phyloP scores from a whole-genome alignment of 768 basidiomycete species.

The Lactarius indigo region DNA sequence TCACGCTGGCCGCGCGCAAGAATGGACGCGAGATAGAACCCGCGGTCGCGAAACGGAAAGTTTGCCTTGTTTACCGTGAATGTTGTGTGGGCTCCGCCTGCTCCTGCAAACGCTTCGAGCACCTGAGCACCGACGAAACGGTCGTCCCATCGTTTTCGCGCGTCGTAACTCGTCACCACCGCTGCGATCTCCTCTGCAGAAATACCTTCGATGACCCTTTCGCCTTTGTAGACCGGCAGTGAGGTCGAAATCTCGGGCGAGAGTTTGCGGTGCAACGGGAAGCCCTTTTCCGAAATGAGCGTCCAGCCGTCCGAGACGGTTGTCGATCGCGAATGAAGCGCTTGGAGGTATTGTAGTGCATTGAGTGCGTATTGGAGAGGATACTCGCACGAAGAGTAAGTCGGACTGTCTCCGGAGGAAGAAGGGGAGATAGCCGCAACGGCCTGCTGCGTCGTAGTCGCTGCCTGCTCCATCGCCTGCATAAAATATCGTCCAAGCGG shows the following conservation, averaged over 20 bases:
- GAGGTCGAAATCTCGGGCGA: slow-evolving; percentile 72
- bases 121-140: slow-evolving; percentile 65
- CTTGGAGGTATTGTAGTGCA: slow-evolving; percentile 75
- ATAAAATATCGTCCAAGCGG: slow-evolving; percentile 69
- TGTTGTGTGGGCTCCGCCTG: slow-evolving; percentile 55
- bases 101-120: slow-evolving; percentile 73
- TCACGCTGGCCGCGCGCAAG: slow-evolving; percentile 48
- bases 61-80: slow-evolving; percentile 73
- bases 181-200: slow-evolving; percentile 88
- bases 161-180: slow-evolving; percentile 64
- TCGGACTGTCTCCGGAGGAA: slow-evolving; percentile 38
- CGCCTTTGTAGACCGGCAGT: slow-evolving; percentile 82
- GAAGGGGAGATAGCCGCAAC: slow-evolving; percentile 72
- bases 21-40: slow-evolving; percentile 78
- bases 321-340: slow-evolving; percentile 55
- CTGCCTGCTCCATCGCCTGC: slow-evolving; percentile 71
- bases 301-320: slow-evolving; percentile 62
- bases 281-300: slow-evolving; percentile 68
- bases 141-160: slow-evolving; percentile 84
- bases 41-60: slow-evolving; percentile 89
- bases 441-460: slow-evolving; percentile 70
- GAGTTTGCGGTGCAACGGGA: slow-evolving; percentile 73
- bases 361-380: slow-evolving; percentile 83
- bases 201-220: slow-evolving; percentile 89
- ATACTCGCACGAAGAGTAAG: slow-evolving; percentile 53